phyloP scores from a whole-genome alignment of 495 filamentous ascomycete genomes.

The Beverwykella pulmonaria region DNA sequence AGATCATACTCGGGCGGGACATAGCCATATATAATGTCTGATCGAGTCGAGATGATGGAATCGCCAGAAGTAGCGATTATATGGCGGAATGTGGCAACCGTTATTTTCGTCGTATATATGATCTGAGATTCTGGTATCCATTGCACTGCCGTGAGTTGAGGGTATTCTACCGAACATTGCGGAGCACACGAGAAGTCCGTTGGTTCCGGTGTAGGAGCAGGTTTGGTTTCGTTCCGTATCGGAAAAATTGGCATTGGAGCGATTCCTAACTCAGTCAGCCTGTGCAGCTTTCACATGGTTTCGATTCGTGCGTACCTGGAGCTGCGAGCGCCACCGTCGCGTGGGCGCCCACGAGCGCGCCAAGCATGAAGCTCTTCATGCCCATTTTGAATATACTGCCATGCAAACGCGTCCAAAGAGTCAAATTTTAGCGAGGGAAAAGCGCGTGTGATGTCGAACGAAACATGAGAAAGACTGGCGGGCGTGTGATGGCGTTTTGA shows the following conservation, averaged over 20 bases:
- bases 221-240: conserved; percentile 12
- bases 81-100: conserved; percentile 13
- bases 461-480: conserved; percentile 8
- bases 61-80: neutral
- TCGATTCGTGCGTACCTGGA: conserved; percentile 10
- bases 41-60: neutral
- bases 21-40: neutral
- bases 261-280: neutral
- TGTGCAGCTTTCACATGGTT: neutral
- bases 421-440: conserved; percentile 10
- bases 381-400: neutral
- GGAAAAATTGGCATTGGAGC: conserved; percentile 13
- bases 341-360: conserved; percentile 1
- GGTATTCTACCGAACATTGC: conserved; percentile 25
- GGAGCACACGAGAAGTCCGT: conserved; percentile 11
- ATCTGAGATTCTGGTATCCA: conserved; percentile 25
- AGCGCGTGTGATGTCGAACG: conserved; percentile 9
- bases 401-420: neutral
- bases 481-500: conserved; percentile 29
- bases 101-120: conserved; percentile 23
- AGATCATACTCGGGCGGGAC: conserved; percentile 10
- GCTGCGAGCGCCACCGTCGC: conserved; percentile 20
- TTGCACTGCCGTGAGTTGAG: conserved; percentile 13
- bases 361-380: conserved; percentile 1
- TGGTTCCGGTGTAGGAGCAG: conserved; percentile 3